Percentiles rank a stretch among this genome's conserved stretches.
Conservation (phyloP, 208 protist species). For the Leishmania martiniquensis region DNA sequence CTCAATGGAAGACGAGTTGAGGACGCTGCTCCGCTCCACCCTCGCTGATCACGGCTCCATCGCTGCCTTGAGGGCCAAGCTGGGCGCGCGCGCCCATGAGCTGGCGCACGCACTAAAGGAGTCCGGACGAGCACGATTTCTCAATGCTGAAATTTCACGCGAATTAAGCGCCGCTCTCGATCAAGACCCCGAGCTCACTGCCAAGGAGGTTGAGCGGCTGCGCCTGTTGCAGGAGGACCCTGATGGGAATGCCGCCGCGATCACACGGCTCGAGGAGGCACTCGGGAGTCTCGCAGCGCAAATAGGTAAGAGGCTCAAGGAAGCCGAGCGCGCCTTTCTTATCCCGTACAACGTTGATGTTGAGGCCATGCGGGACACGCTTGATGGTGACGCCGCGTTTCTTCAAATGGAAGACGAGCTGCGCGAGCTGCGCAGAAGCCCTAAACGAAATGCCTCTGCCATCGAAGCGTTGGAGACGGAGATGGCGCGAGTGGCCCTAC, state of each 20-base stretch:
- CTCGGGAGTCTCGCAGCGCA: constrained; percentile 42
- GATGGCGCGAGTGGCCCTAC: constrained; percentile 30
- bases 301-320: constrained; percentile 25
- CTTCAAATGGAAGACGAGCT: constrained; percentile 32
- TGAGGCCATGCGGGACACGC: constrained; percentile 6
- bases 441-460: constrained; percentile 31
- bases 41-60: constrained; percentile 14
- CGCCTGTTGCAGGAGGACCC: constrained; percentile 27
- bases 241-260: constrained; percentile 11
- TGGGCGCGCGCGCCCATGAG: constrained; percentile 48
- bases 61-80: constrained; percentile 30
- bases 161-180: too few species aligned
- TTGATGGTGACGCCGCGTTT: constrained; percentile 38
- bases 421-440: constrained; percentile 46
- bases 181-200: too few species aligned
- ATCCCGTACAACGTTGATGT: neutral
- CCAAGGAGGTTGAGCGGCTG: constrained; percentile 51
- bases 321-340: constrained; percentile 37
- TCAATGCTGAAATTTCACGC: too few species aligned
- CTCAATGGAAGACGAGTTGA: constrained; percentile 45
- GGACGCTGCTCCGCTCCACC: constrained; percentile 27
- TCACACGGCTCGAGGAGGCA: constrained; percentile 36
- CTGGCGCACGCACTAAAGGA: constrained; percentile 42
- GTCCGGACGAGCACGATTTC: constrained; percentile 42
- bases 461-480: constrained; percentile 47